These are phyloP conservation scores for Panicum hallii DNA, from an alignment of 202 grass and related monocot species.

Conservation along the genomic window DNA sequence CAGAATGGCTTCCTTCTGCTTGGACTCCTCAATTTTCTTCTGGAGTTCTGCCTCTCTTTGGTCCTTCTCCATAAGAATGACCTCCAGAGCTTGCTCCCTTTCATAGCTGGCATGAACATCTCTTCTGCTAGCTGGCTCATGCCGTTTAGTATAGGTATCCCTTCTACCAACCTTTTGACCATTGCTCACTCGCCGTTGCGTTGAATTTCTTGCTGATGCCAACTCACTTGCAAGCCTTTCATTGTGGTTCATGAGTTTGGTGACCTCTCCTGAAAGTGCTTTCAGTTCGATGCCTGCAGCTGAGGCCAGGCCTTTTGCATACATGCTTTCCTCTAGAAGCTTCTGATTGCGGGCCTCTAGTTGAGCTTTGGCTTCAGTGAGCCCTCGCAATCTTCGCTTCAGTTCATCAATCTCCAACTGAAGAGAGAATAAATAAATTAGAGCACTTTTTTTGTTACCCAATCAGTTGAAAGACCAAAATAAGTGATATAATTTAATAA, in stretches of 20 bases:
- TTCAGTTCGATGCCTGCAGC: slow-evolving; percentile 75
- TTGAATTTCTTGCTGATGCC: slow-evolving; percentile 61
- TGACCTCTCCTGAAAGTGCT: slow-evolving; percentile 77
- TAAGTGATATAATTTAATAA: too few relatives aligned
- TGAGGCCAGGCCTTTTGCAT: slow-evolving; percentile 68
- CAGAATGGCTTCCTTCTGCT: slow-evolving; percentile 72
- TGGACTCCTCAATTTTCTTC: slow-evolving; percentile 68
- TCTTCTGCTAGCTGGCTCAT: slow-evolving; percentile 61
- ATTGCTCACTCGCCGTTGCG: slow-evolving; percentile 58
- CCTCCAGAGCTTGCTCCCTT: slow-evolving; percentile 63
- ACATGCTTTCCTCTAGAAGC: slow-evolving; percentile 70
- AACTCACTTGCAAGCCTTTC: slow-evolving; percentile 68
- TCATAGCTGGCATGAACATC: slow-evolving; percentile 50
- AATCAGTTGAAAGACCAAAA: too few relatives aligned
- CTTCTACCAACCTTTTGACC: slow-evolving; percentile 54
- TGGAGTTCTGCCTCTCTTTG: slow-evolving; percentile 67
- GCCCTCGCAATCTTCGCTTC: slow-evolving; percentile 58
- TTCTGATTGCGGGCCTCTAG: slow-evolving; percentile 66
- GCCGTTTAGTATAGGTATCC: slow-evolving; percentile 54
- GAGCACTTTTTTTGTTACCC: not conserved
- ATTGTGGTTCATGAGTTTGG: slow-evolving; percentile 86
- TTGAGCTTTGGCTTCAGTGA: slow-evolving; percentile 66
- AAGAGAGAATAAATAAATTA: slow-evolving; percentile 18
- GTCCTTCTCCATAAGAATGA: slow-evolving; percentile 61
- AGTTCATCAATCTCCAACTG: slow-evolving; percentile 68